Evolutionary conservation across 805 yeast species (phyloP).

Genomic region (Saccharomycodes ludwigii): DNA sequence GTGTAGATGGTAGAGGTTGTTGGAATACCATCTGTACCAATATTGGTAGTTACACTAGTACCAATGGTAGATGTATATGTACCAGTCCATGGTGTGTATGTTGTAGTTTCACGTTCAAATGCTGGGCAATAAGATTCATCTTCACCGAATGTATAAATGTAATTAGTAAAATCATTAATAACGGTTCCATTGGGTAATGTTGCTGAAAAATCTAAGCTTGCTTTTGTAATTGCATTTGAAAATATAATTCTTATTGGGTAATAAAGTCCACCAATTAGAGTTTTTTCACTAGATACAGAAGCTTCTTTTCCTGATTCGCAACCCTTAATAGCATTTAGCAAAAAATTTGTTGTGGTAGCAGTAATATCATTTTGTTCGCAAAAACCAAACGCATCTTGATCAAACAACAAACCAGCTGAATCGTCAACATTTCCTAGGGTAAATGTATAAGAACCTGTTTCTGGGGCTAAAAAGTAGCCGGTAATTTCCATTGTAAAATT

Average conservation of each 20-base stretch:
- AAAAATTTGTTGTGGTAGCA: slow-evolving; percentile 1
- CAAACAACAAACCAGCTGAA: slow-evolving; percentile 20
- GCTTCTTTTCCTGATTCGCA: slow-evolving; percentile 1
- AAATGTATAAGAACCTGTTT: slow-evolving; percentile 20
- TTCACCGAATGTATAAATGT: slow-evolving; percentile 5
- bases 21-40: slow-evolving; percentile 7
- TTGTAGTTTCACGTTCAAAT: slow-evolving; percentile 9
- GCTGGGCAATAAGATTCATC: slow-evolving; percentile 4
- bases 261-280: slow-evolving; percentile 11
- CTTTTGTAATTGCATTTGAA: slow-evolving; percentile 8
- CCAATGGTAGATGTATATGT: too few species aligned
- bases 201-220: slow-evolving; percentile 5
- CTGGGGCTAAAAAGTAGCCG: slow-evolving; percentile 17
- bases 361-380: slow-evolving; percentile 14
- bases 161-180: slow-evolving; percentile 5
- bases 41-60: slow-evolving; percentile 5
- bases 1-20: slow-evolving; percentile 3
- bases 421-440: slow-evolving; percentile 19
- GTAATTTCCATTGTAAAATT: slow-evolving; percentile 15
- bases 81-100: slow-evolving; percentile 5
- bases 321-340: slow-evolving; percentile 2
- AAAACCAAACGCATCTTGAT: slow-evolving; percentile 22
- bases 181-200: slow-evolving; percentile 9
- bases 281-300: slow-evolving; percentile 1
- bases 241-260: slow-evolving; percentile 16